Base-by-base conservation (phyloP, 371 early-diverging fungal species). In the Mortierella sp. region DNA sequence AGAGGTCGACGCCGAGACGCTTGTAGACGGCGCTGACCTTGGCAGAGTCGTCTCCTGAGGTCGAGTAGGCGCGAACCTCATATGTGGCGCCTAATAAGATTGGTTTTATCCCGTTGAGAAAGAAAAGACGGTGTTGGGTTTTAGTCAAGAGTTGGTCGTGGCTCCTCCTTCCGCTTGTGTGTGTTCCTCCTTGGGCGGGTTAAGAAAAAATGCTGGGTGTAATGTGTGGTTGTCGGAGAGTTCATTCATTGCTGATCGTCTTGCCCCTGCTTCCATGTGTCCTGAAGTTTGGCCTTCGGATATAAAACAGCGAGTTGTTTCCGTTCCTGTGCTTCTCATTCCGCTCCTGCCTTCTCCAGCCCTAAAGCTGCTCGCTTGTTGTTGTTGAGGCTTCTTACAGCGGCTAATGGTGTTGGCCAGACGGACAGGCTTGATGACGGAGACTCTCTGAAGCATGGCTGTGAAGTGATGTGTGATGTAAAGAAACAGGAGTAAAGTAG, bases 1-100 rank as follows among this genome's bases (percentile, higher is more conserved):
- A 87, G 72, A 94, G 89, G 57, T 83, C 76, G n/a, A 92, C 57
- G 53, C 88, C 88, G 11, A 91, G 73, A 31, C 81, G 81, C 74
- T 81, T 69, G 67, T 76, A 85, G 75, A 85, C 82, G 0, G 75
- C 76, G 54, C 67, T 76, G 54, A 81, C 76, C 73, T 79, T 81
- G 24, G 71, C 61, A 16, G 75, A 26, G 40, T 81, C 81, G 8
- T 81, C 79, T 46, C 26, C 40, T 9, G 69, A 48, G 21, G 76
- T 70, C 4, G 54, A 53, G 71, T 73, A 80, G 21, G 84, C 81
- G 34, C 84, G 80, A 51, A 80, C 34, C 51, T 80, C 84, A 72
- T 84, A 73, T 61, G 74, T 80, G 76, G 79, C 61, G 80, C 78
- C 83, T 83, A 79, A n/a, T n/a, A n/a, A n/a, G n/a, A n/a, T 26